Base-by-base conservation (phyloP, 768 basidiomycete genomes). In the Hygrocybe punicea region DNA sequence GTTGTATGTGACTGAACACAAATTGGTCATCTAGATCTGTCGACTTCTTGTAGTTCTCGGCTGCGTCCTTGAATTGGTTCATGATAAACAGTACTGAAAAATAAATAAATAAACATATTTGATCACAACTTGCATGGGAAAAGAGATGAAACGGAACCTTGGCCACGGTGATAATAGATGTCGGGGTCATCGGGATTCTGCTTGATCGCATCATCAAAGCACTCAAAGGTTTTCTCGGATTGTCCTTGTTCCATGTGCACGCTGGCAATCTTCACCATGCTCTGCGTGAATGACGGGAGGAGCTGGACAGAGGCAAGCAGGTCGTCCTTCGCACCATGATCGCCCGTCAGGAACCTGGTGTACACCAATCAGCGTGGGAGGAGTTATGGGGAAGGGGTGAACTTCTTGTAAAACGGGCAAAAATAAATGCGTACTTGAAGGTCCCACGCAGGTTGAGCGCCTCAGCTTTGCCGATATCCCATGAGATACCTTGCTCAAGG, bases 101-200 rank as follows among this genome's bases (percentile, higher is more conserved):
- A 61, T 25, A 23, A 55, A 14, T 6, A 55, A 35, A 24, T 11
- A 29, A 33, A 53, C 17, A 36, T 13, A 19, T 29, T 10, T 33
- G 23, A 44, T 11, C n/a, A 39, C n/a, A n/a, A n/a, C n/a, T n/a
- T n/a, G n/a, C n/a, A n/a, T n/a, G 34, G 33, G 16, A 7, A 40
- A 24, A 44, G 42, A 35, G 62, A 11, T 34, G 51, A 60, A 36
- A 46, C 55, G 79, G 48, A 49, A 90, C 91, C 91, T 79, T 99
- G 97, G 45, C 96, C 97, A 63, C 95, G 92, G 71, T 99, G 97
- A 73, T 99, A 99, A 78, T 92, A 98, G 56, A 97, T 93, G 71
- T 98, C 96, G 0, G 96, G 87, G 73, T 98, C 95, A 48, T 85
- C 76, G 6, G 86, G 75, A 65, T 98, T 86, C 62, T 89, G 82